phyloP scores from a whole-genome alignment of 805 yeast genomes.

The Maudiozyma saulgeensis region DNA sequence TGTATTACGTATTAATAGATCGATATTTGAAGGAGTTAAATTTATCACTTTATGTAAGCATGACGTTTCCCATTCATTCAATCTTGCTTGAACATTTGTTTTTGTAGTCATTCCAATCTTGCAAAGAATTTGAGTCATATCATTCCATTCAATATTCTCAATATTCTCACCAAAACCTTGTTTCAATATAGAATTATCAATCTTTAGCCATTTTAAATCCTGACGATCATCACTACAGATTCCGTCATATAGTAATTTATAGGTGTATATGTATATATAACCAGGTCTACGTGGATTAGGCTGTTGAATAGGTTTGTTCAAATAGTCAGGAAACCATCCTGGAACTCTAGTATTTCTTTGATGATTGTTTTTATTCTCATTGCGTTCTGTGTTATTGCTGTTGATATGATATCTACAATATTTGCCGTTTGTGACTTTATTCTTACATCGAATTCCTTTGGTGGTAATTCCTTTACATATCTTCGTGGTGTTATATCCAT shows the following conservation, averaged over 20 bases:
- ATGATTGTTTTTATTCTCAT: too few relatives aligned
- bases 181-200: slow-evolving; percentile 14
- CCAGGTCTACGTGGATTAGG: slow-evolving; percentile 7
- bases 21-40: slow-evolving; percentile 19
- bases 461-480: slow-evolving; percentile 22
- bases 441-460: slow-evolving; percentile 15
- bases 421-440: slow-evolving; percentile 2
- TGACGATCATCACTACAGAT: not conserved
- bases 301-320: not conserved
- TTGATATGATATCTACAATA: slow-evolving; percentile 18
- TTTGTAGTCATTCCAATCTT: slow-evolving; percentile 28
- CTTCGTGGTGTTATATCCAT: not conserved
- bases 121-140: slow-evolving; percentile 15
- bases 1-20: not conserved
- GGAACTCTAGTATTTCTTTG: too few relatives aligned
- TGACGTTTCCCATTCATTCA: slow-evolving; percentile 21
- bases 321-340: not conserved
- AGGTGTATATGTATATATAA: slow-evolving; percentile 24
- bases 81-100: slow-evolving; percentile 15
- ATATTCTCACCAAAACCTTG: not conserved
- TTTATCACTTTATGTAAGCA: slow-evolving; percentile 23
- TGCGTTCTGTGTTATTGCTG: slow-evolving; percentile 4
- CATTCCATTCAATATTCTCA: slow-evolving; percentile 11
- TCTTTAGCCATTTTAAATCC: slow-evolving; percentile 12
- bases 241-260: slow-evolving; percentile 13